Conservation (phyloP, 2,329 filamentous ascomycete species). For the Arthroderma uncinatum region DNA sequence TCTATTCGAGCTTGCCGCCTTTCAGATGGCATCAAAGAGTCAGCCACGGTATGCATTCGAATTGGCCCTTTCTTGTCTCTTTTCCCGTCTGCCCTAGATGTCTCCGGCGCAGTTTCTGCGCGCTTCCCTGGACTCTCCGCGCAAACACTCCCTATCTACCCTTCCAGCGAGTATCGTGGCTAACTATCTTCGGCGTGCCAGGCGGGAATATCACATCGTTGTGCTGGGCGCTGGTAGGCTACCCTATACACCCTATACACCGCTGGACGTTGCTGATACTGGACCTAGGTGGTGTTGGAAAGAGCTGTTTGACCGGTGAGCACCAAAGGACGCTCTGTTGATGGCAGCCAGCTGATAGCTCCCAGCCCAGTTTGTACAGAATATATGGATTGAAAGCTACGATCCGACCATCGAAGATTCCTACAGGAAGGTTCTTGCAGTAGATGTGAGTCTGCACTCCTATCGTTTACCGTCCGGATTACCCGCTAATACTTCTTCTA, state of each 20-base stretch:
- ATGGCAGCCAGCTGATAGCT: background rate
- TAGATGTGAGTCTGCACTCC: slow-evolving; percentile 57
- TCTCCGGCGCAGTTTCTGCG: background rate
- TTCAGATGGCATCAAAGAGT: slow-evolving; percentile 10
- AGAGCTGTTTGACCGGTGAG: slow-evolving; percentile 81
- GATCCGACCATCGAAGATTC: slow-evolving; percentile 83
- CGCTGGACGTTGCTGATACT: too few species aligned
- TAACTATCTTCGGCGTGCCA: slow-evolving; percentile 9
- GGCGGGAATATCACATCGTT: slow-evolving; percentile 71
- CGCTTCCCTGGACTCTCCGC: background rate
- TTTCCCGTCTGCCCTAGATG: background rate
- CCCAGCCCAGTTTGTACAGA: slow-evolving; percentile 80
- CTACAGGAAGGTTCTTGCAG: slow-evolving; percentile 76
- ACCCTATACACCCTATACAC: too few species aligned
- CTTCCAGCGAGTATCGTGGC: slow-evolving; percentile 7
- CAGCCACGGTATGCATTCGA: slow-evolving; percentile 8
- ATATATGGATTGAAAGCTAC: slow-evolving; percentile 88
- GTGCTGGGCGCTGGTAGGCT: slow-evolving; percentile 68
- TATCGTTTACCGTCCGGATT: slow-evolving; percentile 6
- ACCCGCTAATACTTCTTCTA: slow-evolving; percentile 31
- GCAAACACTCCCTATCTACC: background rate
- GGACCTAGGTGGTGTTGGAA: slow-evolving; percentile 87
- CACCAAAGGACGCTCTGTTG: background rate
- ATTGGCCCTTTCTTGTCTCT: background rate
- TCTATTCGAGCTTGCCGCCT: background rate